These are phyloP conservation scores for Pugionium dolabratum DNA, from an alignment of 345 rosid species.

Conservation along the genomic window DNA sequence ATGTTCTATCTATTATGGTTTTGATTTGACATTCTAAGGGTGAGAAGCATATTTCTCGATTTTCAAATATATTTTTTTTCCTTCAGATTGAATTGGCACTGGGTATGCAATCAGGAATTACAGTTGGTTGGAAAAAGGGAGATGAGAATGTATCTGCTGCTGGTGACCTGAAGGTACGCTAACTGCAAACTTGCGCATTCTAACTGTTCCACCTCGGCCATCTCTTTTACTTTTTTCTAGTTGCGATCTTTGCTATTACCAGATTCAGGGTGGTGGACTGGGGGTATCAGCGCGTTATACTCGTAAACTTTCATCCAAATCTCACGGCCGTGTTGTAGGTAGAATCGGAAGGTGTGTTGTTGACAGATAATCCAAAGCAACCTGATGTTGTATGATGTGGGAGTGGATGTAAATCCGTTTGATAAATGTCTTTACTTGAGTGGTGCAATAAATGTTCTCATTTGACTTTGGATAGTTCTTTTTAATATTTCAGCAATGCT, in stretches of 20 bases:
- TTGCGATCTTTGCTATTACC: conserved; percentile 28
- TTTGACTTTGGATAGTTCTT: neutral
- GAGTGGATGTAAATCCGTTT: neutral
- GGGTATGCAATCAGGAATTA: conserved; percentile 74
- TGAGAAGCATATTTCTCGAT: conserved; percentile 3
- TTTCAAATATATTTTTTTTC: conserved; percentile 23
- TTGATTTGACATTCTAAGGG: conserved; percentile 11
- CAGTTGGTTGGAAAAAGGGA: conserved; percentile 85
- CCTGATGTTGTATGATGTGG: neutral
- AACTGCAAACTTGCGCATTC: neutral
- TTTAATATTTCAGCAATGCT: conserved; percentile 55
- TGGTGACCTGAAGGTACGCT: conserved; percentile 71
- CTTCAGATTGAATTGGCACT: conserved; percentile 73
- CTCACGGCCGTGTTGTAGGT: conserved; percentile 83
- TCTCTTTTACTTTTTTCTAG: conserved; percentile 19
- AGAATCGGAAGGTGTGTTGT: conserved; percentile 64
- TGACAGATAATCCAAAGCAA: conserved; percentile 1
- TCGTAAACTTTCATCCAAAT: conserved; percentile 67
- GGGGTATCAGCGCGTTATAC: conserved; percentile 80
- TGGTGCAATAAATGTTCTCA: neutral
- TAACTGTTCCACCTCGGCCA: neutral
- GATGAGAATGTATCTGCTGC: conserved; percentile 73
- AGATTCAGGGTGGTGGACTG: conserved; percentile 78
- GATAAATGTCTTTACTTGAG: neutral
- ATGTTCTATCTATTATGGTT: conserved; percentile 38